Evolutionary conservation across 2,329 filamentous ascomycete species (phyloP), one percentile per base, ranked within the genome.

Genomic region (Epicoccum nigrum): DNA sequence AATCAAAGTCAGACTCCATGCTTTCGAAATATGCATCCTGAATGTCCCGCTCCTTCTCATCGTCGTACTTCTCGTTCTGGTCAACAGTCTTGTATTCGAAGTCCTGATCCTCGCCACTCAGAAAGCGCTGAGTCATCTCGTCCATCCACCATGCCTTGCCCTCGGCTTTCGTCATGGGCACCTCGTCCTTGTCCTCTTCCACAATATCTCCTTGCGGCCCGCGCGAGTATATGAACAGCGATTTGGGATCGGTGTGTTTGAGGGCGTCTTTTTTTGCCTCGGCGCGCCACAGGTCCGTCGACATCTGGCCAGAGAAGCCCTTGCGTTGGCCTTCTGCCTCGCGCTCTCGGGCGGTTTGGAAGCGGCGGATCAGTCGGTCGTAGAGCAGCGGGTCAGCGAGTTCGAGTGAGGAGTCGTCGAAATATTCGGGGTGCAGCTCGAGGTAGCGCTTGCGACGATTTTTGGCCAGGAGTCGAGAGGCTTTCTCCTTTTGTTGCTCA

Each of bases 11-110:
- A 0, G 88, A 87, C 61, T 89, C 86, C 76, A 96, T 88, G 5
- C 86, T 85, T 17, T 92, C 89, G 67, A 95, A 92, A 77, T 89
- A 96, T 16, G 80, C 81, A 30, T 96, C 90, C 71, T 93, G 81
- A 12, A 77, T 77, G 44, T 87, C 85, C n/a, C 79, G 74, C 56
- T 81, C 80, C 58, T 83, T 80, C 76, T 83, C 78, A 72, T 86
- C 84, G 68, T 96, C 90, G 48, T 85, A 86, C 16, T 86, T 85
- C 23, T 91, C 86, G 64, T 88, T 86, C 28, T 77, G 76, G 66
- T 96, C 92, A 4, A 96, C 86, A 2, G 58, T 63, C 1, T 64
- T 71, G 67, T 96, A 96, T 55, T 93, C 87, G 63, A 95, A 93
- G 39, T 95, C 90, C 1, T 81, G 79, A 65, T 95, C 92, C 5